A percentile compares a stretch with the other conserved stretches of the same genome.
Conservation (phyloP, 2,329 filamentous ascomycete species). For the Trichoderma aggressivum region DNA sequence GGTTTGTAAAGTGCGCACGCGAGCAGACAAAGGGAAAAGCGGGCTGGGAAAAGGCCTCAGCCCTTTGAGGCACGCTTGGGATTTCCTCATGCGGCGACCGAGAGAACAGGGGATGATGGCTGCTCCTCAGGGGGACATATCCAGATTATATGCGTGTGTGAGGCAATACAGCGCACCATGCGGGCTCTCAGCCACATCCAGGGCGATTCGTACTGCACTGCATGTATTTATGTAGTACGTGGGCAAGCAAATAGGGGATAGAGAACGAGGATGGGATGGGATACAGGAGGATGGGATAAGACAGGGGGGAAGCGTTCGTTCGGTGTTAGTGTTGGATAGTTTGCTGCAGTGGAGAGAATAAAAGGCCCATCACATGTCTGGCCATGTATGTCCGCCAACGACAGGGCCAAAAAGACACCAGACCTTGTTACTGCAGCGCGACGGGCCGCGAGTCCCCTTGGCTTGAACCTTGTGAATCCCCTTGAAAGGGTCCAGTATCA, state of each 20-base stretch:
- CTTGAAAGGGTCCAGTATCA: background rate
- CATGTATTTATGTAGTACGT: background rate
- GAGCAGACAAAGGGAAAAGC: background rate
- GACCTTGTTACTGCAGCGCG: background rate
- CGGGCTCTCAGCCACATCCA: background rate
- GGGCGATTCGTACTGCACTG: background rate
- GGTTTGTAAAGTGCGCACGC: conserved; percentile 7
- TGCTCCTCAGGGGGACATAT: background rate
- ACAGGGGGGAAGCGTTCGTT: background rate
- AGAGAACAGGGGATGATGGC: background rate
- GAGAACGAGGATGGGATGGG: background rate
- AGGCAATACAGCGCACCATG: background rate
- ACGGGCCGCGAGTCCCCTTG: conserved; percentile 4
- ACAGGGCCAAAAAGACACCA: background rate
- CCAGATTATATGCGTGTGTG: background rate
- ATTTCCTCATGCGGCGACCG: conserved; percentile 15
- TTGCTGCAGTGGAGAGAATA: background rate
- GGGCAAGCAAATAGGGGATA: too few relatives aligned
- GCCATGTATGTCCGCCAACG: background rate
- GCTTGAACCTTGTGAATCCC: background rate
- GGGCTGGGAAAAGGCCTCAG: background rate
- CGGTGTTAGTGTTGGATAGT: background rate
- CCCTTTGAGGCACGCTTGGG: conserved; percentile 1
- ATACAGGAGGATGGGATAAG: background rate
- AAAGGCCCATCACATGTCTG: conserved; percentile 6